A percentile compares a stretch with the other conserved stretches of the same genome.
These are phyloP conservation scores for Chrysanthemum makinoi DNA, from an alignment of 129 eudicot genomes.

Conservation along the genomic window DNA sequence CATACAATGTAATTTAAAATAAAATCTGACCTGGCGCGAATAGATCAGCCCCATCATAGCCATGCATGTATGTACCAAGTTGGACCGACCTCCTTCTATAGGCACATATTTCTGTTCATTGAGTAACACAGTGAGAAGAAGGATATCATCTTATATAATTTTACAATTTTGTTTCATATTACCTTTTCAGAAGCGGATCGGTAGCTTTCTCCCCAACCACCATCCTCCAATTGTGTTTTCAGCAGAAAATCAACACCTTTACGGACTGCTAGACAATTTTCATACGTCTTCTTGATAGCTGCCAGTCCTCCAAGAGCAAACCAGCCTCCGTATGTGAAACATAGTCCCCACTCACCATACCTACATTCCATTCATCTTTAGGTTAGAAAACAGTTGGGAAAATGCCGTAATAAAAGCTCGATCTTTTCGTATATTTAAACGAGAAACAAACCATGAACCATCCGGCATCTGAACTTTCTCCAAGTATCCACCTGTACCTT, in stretches of 20 bases:
- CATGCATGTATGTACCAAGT: constrained; percentile 51
- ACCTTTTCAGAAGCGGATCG: constrained; percentile 42
- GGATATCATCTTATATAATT: neutral
- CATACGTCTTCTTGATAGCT: constrained; percentile 51
- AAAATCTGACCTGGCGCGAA: no score
- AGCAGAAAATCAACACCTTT: constrained; percentile 36
- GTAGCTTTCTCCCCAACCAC: constrained; percentile 64
- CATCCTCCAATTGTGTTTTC: constrained; percentile 29
- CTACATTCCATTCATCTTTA: constrained; percentile 22
- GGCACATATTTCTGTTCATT: no score
- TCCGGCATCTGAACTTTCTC: constrained; percentile 60
- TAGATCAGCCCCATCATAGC: no score
- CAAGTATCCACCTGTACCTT: constrained; percentile 39
- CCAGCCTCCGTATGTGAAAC: constrained; percentile 63
- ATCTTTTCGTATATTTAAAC: neutral
- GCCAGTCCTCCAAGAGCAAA: constrained; percentile 61
- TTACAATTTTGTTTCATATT: neutral
- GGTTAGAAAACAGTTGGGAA: neutral
- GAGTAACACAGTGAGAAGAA: no score
- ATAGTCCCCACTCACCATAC: constrained; percentile 83
- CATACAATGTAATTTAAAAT: no score
- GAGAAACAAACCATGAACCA: constrained; percentile 65
- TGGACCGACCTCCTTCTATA: constrained; percentile 41
- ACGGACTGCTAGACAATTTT: constrained; percentile 24
- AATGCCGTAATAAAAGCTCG: neutral